Evolutionary conservation across 2,329 filamentous ascomycete genomes (phyloP), one percentile per base, ranked within the genome.

Genomic region (Phialemoniopsis sp.): DNA sequence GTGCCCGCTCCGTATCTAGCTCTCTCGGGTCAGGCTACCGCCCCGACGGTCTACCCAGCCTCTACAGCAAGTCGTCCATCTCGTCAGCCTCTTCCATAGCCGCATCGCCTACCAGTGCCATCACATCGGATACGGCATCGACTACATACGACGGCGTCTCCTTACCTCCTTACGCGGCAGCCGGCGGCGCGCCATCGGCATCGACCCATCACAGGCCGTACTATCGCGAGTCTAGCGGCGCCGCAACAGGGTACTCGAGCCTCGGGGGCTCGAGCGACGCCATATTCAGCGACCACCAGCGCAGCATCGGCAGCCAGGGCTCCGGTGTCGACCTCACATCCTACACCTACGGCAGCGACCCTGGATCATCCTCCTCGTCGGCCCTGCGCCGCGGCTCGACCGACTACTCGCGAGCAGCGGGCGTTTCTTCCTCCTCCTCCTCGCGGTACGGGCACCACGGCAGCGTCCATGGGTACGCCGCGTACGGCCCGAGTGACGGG

Each of bases 361-460:
- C 56, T 4, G 35, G 48, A 50, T 52, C 39, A 55, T 57, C 43
- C 49, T 58, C 26, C 55, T 52, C 39, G 56, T 57, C 43, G 49
- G 57, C 26, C 56, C 56, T 43, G 46, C 52, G 49, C 43, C 58
- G 44, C 40, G 40, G 41, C 48, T 56, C 39, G 30, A 47, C 34
- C 35, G 40, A 37, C 34, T 47, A 26, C 21, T 26, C 21, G 21
- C 6, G 21, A 26, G 21, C 16, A 43, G 52, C 14, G 48, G 53
- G 17, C 49, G 51, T 16, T 53, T 51, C 2, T 10, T 52, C 55
- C 3, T n/a, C n/a, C n/a, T 6, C 6, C 21, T 6, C 6, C 21
- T 26, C 21, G 6, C 21, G 21, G 6, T 26, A 26, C 21, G 10
- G 6, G 10, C 21, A 6, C 21, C 21, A 26, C 21, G 10, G 6